phyloP scores from a whole-genome alignment of 1,284 basidiomycete genomes.

The Ustilago crameri region DNA sequence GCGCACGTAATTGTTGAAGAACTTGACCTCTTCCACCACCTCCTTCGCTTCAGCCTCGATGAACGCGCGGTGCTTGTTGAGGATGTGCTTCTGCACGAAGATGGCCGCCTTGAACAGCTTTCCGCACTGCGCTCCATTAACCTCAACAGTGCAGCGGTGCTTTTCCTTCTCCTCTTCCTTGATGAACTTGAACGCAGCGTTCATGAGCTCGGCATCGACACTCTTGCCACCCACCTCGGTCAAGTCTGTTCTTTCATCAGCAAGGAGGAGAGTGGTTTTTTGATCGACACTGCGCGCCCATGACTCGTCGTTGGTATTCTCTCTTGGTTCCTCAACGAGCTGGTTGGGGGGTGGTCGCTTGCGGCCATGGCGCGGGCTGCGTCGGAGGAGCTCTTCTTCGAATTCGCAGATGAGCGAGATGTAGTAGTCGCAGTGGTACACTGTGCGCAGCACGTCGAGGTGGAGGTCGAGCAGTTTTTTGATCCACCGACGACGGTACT shows the following conservation, averaged over 20 bases:
- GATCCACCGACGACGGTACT: slow-evolving; percentile 39
- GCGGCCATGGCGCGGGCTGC: slow-evolving; percentile 50
- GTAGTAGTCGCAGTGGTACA: slow-evolving; percentile 66
- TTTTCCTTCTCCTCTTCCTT: slow-evolving; percentile 60
- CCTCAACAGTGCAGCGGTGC: slow-evolving; percentile 56
- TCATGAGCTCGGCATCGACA: slow-evolving; percentile 39
- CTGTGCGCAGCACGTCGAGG: slow-evolving; percentile 59
- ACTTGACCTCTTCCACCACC: slow-evolving; percentile 30
- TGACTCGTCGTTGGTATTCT: slow-evolving; percentile 46
- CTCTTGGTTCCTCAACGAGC: slow-evolving; percentile 38
- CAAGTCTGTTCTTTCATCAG: slow-evolving; percentile 37
- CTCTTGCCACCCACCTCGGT: slow-evolving; percentile 50
- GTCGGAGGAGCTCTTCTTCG: slow-evolving; percentile 61
- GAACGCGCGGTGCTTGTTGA: slow-evolving; percentile 59
- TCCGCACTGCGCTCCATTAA: slow-evolving; percentile 46
- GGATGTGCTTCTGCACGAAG: slow-evolving; percentile 64
- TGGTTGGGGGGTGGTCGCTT: slow-evolving; percentile 37
- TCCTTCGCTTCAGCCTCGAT: slow-evolving; percentile 28
- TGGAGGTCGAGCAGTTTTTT: slow-evolving; percentile 62
- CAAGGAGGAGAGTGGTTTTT: slow-evolving; percentile 50
- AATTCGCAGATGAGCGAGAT: slow-evolving; percentile 61
- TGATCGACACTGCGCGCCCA: slow-evolving; percentile 60
- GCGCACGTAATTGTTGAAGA: slow-evolving; percentile 54
- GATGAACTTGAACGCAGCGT: slow-evolving; percentile 44
- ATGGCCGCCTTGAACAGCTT: slow-evolving; percentile 62